Evolutionary conservation across 176 grass and related monocot species (phyloP).

Genomic region (Olyra latifolia): DNA sequence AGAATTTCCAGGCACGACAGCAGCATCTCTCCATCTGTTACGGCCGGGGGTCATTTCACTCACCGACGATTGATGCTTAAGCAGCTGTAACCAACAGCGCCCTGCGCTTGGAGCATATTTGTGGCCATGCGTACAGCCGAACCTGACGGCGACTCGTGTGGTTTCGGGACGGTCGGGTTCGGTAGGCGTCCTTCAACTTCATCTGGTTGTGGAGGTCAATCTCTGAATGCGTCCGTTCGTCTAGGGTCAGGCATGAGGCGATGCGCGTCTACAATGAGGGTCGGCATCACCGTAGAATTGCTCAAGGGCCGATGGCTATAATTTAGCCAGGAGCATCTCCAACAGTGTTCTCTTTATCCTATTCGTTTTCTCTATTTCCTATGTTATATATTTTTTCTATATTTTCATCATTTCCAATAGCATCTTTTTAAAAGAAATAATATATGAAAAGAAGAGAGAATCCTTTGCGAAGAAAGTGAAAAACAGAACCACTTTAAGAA

Average conservation of each 20-base stretch:
- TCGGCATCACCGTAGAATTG: background rate
- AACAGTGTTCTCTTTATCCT: too few relatives aligned
- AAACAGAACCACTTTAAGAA: too few relatives aligned
- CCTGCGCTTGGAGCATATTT: background rate
- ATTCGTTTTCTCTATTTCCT: too few relatives aligned
- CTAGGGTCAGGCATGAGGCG: background rate
- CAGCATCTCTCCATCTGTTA: background rate
- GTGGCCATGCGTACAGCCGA: background rate
- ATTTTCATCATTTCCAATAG: too few relatives aligned
- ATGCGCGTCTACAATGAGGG: background rate
- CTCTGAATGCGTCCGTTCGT: too few relatives aligned
- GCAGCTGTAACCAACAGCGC: constrained; percentile 3
- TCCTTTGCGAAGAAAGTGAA: too few relatives aligned
- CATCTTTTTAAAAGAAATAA: too few relatives aligned
- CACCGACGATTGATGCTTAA: background rate
- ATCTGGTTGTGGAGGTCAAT: background rate
- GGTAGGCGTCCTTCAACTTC: background rate
- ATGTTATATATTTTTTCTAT: too few relatives aligned
- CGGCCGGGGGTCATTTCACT: background rate
- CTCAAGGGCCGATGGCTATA: too few relatives aligned
- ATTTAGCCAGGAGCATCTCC: too few relatives aligned
- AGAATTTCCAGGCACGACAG: background rate
- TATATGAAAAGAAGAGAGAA: too few relatives aligned
- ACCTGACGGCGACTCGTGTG: background rate
- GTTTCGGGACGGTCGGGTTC: background rate